phyloP scores from a whole-genome alignment of 2,329 filamentous ascomycete species.

The Helminthosporium solani region DNA sequence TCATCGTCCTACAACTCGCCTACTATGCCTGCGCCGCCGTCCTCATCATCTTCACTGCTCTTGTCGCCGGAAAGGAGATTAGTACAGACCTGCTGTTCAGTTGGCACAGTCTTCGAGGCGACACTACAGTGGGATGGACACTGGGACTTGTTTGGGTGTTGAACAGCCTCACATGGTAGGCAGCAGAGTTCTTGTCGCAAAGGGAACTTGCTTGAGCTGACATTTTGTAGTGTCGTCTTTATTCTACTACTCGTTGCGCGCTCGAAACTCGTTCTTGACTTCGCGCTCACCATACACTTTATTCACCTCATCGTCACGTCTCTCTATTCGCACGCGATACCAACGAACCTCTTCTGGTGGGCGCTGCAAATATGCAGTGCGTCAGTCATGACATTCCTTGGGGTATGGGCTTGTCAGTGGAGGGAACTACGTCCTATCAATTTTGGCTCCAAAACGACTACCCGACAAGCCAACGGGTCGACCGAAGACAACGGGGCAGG shows the following conservation, averaged over 20 bases:
- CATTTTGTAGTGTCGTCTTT: conserved; percentile 67
- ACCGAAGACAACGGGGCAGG: conserved; percentile 40
- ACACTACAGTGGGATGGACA: conserved; percentile 71
- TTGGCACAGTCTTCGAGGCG: conserved; percentile 64
- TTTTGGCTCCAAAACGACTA: conserved; percentile 64
- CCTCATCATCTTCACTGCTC: conserved; percentile 66
- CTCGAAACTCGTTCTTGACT: conserved; percentile 93
- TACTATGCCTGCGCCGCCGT: conserved; percentile 64
- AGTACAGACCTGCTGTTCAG: conserved; percentile 60
- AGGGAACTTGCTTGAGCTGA: conserved; percentile 14
- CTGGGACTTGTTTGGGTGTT: conserved; percentile 67
- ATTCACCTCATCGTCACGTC: conserved; percentile 76
- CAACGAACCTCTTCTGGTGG: conserved; percentile 87
- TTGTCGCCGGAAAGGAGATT: conserved; percentile 64
- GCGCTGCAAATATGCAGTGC: conserved; percentile 62
- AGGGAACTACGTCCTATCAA: conserved; percentile 84
- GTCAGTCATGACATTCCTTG: conserved; percentile 66
- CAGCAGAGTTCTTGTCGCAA: neutral
- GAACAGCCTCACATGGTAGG: conserved; percentile 64
- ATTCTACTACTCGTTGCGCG: conserved; percentile 82
- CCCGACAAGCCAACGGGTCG: conserved; percentile 20
- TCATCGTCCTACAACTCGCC: conserved; percentile 62
- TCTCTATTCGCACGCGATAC: conserved; percentile 75
- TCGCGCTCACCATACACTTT: conserved; percentile 83
- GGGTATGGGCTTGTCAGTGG: conserved; percentile 89